Conservation (phyloP, 768 basidiomycete genomes). For the Tulasnella sp. region DNA sequence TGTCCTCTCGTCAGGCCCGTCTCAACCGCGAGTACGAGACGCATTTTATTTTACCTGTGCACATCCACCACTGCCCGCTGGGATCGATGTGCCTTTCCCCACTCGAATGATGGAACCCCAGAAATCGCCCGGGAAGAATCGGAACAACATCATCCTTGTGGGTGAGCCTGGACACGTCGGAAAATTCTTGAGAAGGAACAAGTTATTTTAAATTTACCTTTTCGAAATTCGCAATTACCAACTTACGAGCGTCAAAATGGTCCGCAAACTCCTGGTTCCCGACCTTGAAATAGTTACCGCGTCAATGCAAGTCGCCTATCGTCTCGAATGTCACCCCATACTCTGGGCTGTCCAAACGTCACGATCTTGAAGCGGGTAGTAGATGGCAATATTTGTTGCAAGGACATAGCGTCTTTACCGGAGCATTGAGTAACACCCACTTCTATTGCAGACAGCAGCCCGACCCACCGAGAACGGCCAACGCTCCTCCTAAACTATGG, state of each 20-base stretch:
- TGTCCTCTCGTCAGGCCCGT: background rate
- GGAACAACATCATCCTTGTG: conserved; percentile 43
- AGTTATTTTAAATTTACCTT: background rate
- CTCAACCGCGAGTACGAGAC: background rate
- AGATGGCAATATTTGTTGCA: conserved; percentile 34
- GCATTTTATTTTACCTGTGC: background rate
- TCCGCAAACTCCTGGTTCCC: conserved; percentile 42
- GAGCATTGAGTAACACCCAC: background rate
- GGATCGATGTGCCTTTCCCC: conserved; percentile 41
- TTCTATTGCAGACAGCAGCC: background rate
- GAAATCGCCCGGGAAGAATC: conserved; percentile 34
- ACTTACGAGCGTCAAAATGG: conserved; percentile 32
- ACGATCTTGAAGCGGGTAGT: conserved; percentile 32
- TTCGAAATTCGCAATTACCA: conserved; percentile 30
- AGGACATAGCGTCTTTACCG: conserved; percentile 34
- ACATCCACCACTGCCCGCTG: background rate
- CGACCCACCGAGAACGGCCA: conserved; percentile 34
- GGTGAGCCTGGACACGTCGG: conserved; percentile 32
- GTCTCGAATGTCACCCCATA: background rate
- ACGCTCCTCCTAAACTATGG: conserved; percentile 42
- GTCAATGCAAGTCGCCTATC: background rate
- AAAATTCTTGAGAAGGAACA: background rate
- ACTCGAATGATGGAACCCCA: conserved; percentile 40
- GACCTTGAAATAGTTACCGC: conserved; percentile 20
- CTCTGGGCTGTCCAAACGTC: conserved; percentile 40